A percentile compares a stretch with the other conserved stretches of the same genome.
Evolutionary conservation across 2,329 filamentous ascomycete genomes (phyloP).

Genomic region (Exophiala phaeomuriformis): DNA sequence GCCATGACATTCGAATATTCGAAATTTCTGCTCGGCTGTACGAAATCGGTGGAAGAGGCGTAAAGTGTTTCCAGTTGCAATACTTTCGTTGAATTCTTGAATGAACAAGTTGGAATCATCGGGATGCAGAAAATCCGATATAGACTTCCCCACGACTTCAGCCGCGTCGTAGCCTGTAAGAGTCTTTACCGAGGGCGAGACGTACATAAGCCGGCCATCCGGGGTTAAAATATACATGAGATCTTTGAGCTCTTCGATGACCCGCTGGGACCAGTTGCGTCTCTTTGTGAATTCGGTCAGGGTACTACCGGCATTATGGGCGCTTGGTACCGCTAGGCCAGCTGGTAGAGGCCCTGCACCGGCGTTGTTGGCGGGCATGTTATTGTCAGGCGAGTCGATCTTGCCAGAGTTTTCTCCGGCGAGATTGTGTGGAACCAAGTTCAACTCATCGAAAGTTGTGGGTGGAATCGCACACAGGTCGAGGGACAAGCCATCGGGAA

Average conservation of each 20-base stretch:
- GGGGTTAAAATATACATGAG: constrained; percentile 80
- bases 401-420: constrained; percentile 16
- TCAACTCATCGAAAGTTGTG: constrained; percentile 12
- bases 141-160: constrained; percentile 65
- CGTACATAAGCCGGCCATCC: constrained; percentile 74
- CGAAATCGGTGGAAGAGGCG: constrained; percentile 81
- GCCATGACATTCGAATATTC: constrained; percentile 84
- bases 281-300: constrained; percentile 60
- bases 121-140: constrained; percentile 75
- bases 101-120: constrained; percentile 79
- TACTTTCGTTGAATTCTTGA: constrained; percentile 81
- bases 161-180: constrained; percentile 68
- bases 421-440: constrained; percentile 7
- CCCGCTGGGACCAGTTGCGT: constrained; percentile 76
- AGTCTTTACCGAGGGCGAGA: constrained; percentile 67
- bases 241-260: constrained; percentile 84
- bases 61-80: constrained; percentile 69
- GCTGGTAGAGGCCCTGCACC: constrained; percentile 52
- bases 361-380: constrained; percentile 36
- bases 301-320: constrained; percentile 41
- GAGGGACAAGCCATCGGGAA: constrained; percentile 44
- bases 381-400: constrained; percentile 6
- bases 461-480: constrained; percentile 26
- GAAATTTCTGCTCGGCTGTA: constrained; percentile 64
- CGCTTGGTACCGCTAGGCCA: constrained; percentile 43